A percentile compares a stretch with the other conserved stretches of the same genome.
Evolutionary conservation across 371 early-diverging fungal genomes (phyloP).

Genomic region (Mortierella sp.): DNA sequence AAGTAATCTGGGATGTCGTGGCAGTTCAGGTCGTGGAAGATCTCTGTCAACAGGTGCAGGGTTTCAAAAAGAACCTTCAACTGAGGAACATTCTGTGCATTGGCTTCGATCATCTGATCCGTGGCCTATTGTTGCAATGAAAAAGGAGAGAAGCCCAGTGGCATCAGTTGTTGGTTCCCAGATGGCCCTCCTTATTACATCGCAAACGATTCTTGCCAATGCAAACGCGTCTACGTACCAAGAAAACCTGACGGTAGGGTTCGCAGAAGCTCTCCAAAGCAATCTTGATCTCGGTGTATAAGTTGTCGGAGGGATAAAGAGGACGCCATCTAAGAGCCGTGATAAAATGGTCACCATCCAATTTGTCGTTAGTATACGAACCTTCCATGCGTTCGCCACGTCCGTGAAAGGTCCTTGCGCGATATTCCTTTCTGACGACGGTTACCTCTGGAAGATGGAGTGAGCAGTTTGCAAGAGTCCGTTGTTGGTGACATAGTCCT

Average conservation of each 20-base stretch:
- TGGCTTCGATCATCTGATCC: conserved; percentile 81
- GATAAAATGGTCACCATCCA: neutral
- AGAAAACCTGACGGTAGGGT: conserved; percentile 85
- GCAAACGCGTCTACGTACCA: conserved; percentile 62
- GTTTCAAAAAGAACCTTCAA: conserved; percentile 81
- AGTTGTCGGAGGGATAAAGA: conserved; percentile 80
- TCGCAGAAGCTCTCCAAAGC: conserved; percentile 89
- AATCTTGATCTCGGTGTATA: conserved; percentile 91
- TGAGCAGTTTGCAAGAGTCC: conserved; percentile 95
- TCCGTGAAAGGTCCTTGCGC: neutral
- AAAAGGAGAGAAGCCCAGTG: neutral
- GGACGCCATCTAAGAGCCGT: conserved; percentile 82
- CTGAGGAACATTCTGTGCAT: conserved; percentile 70
- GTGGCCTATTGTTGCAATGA: conserved; percentile 69
- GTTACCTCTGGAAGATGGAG: conserved; percentile 92
- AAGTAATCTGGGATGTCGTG: conserved; percentile 98
- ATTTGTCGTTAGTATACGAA: neutral
- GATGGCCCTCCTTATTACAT: neutral
- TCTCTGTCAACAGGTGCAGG: conserved; percentile 83
- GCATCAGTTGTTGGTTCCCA: neutral
- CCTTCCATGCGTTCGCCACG: neutral
- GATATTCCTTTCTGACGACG: neutral
- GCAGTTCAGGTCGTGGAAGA: conserved; percentile 92
- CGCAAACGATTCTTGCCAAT: neutral
- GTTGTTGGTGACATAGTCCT: conserved; percentile 86